Conservation (phyloP, 2,329 filamentous ascomycete genomes). For the Seiridium unicorne region DNA sequence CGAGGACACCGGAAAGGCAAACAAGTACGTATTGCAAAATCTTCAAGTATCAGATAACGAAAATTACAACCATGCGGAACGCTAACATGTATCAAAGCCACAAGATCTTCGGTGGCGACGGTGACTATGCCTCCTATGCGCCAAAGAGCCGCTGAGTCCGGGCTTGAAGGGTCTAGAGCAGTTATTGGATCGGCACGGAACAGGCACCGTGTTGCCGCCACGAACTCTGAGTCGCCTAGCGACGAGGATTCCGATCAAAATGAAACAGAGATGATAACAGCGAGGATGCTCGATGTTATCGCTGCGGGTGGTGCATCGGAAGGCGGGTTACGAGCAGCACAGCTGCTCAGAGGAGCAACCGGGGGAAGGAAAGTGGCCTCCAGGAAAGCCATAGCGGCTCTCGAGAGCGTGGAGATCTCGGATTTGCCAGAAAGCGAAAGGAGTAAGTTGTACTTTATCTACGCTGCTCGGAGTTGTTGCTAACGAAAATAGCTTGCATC, state of each 20-base stretch:
- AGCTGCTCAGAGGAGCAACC: slow-evolving; percentile 44
- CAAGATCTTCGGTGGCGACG: background rate
- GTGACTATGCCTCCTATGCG: slow-evolving; percentile 3
- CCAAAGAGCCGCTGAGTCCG: background rate
- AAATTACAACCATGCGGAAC: no score
- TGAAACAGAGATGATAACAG: slow-evolving; percentile 6
- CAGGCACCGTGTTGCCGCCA: background rate
- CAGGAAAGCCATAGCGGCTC: slow-evolving; percentile 40
- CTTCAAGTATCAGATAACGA: background rate
- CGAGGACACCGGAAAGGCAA: background rate
- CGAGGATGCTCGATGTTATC: slow-evolving; percentile 13
- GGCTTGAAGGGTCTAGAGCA: background rate
- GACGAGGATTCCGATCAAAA: slow-evolving; percentile 13
- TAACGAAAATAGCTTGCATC: slow-evolving; percentile 47
- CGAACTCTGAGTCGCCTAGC: slow-evolving; percentile 10
- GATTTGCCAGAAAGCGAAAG: slow-evolving; percentile 44
- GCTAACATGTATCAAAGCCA: background rate
- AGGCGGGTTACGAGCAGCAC: slow-evolving; percentile 17
- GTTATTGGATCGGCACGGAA: background rate
- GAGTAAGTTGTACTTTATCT: slow-evolving; percentile 35
- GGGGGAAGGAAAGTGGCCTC: slow-evolving; percentile 47
- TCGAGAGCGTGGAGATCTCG: slow-evolving; percentile 44
- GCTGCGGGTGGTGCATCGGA: slow-evolving; percentile 22
- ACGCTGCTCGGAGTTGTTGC: background rate
- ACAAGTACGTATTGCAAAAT: background rate